Evolutionary conservation across 169 alveolate genomes (phyloP).

Genomic region (Plasmodium adleri): DNA sequence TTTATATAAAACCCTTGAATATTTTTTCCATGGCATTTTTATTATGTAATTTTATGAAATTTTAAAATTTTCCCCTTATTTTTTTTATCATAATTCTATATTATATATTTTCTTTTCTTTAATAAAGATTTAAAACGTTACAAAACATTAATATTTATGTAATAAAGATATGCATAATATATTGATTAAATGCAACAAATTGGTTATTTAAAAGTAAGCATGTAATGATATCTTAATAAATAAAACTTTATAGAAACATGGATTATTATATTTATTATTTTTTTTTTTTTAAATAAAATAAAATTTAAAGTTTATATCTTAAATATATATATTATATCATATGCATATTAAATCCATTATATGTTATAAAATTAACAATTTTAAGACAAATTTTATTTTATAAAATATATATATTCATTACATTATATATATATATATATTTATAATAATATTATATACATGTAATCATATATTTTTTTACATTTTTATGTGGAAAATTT

Average conservation of each 20-base stretch:
- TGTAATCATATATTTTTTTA: too few relatives aligned
- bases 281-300: too few relatives aligned
- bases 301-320: too few relatives aligned
- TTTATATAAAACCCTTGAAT: conserved; percentile 27
- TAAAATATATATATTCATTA: too few relatives aligned
- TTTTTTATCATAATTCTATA: conserved; percentile 35
- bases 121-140: conserved; percentile 20
- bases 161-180: conserved; percentile 5
- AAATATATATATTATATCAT: too few relatives aligned
- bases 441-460: too few relatives aligned
- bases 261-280: not conserved
- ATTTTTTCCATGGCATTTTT: conserved; percentile 58
- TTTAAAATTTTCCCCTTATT: conserved; percentile 4
- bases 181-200: conserved; percentile 31
- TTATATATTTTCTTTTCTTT: conserved; percentile 1
- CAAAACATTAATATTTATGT: not conserved
- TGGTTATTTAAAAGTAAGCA: conserved; percentile 26
- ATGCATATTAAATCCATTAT: too few relatives aligned
- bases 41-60: conserved; percentile 22
- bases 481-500: too few relatives aligned
- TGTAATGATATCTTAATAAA: not conserved
- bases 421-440: too few relatives aligned
- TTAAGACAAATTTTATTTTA: too few relatives aligned
- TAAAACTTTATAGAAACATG: conserved; percentile 14
- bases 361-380: too few relatives aligned